phyloP scores from a whole-genome alignment of 768 basidiomycete species.

The Leccinum variicolor region DNA sequence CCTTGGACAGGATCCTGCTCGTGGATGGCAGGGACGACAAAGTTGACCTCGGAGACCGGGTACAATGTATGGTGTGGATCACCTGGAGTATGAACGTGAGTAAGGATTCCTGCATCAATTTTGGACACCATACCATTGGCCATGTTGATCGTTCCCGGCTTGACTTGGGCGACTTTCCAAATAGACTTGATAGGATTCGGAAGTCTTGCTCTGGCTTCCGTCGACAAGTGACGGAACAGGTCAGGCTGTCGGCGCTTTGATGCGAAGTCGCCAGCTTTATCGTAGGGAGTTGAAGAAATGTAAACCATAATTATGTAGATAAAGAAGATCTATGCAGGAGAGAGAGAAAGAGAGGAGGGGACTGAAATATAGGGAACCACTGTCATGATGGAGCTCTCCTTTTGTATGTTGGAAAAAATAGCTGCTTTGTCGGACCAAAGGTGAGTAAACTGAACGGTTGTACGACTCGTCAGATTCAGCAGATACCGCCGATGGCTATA shows the following conservation, averaged over 20 bases:
- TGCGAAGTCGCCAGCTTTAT: constrained; percentile 8
- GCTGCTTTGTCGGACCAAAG: too few species aligned
- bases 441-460: background rate
- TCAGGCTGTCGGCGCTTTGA: constrained; percentile 29
- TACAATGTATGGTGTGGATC: constrained; percentile 35
- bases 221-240: constrained; percentile 32
- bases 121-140: constrained; percentile 29
- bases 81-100: constrained; percentile 15
- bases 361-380: background rate
- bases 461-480: background rate
- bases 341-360: too few species aligned
- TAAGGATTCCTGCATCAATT: background rate
- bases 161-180: constrained; percentile 35
- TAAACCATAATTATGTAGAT: constrained; percentile 22
- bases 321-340: background rate
- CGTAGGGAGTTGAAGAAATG: constrained; percentile 13
- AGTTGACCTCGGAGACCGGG: constrained; percentile 33
- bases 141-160: constrained; percentile 35
- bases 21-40: constrained; percentile 31
- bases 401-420: constrained; percentile 12
- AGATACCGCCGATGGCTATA: background rate
- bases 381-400: background rate
- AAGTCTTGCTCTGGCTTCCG: constrained; percentile 31
- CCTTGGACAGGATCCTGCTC: constrained; percentile 28
- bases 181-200: constrained; percentile 38